Evolutionary conservation across 805 yeast genomes (phyloP), one percentile per base, ranked within the genome.

Genomic region (Saccharomyces mikatae): DNA sequence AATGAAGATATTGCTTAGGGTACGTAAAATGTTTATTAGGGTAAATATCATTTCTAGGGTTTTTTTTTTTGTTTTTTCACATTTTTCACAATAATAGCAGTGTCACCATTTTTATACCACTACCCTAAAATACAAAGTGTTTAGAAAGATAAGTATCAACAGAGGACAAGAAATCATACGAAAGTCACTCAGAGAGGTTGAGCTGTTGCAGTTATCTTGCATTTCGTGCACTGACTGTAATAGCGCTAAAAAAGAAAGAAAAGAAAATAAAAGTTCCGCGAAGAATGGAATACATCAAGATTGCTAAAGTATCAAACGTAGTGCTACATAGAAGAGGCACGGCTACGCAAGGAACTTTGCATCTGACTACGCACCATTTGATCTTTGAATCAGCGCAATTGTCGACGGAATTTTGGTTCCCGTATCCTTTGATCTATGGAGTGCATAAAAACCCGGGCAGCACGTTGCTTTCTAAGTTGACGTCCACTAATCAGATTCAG

Each of bases 381-480:
- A 86, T 87, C 36, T 87, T 86, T 66, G 76, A 81, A 0, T 71
- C 74, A 31, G 57, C 55, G 3, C 58, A 56, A 59, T 66, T 60
- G 26, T 61, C 61, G 8, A 74, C 82, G 54, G 98, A 94, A 68
- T 80, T 89, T 30, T 94, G 98, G 99, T 78, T 89, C 30, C 86
- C 96, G 56, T 92, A 89, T 69, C 97, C 97, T 1, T 80, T 90
- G 58, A 83, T 91, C 31, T 84, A 81, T 49, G 76, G 75, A 49
- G 81, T 86, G 1, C 79, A 79, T 60, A 81, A 67, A 73, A 80
- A 57, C 69, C 80, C 58, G 83, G 91, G 58, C 68, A 86, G 52
- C 73, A 83, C 59, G 62, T 68, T 68, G 22, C 52, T 65, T 10
- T 61, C 70, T 28, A 66, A 62, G 47, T 54, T 53, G 44, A 36